A percentile compares a stretch with the other conserved stretches of the same genome.
Conservation (phyloP, 805 yeast species). For the Saturnispora serradocipensis region DNA sequence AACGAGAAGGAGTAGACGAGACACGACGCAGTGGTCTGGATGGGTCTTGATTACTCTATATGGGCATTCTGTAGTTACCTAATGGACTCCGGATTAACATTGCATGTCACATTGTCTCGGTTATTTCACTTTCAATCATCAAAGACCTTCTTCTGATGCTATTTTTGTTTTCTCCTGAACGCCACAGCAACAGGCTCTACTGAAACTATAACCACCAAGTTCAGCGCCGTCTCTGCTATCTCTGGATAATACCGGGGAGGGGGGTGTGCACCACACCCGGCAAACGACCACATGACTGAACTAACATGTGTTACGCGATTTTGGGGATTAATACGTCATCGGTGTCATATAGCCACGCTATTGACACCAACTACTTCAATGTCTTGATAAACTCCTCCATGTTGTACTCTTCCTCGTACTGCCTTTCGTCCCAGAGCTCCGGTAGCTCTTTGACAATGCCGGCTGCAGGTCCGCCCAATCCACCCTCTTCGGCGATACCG, state of each 20-base stretch:
- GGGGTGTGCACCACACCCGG: no score
- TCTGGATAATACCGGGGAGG: no score
- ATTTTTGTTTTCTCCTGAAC: neutral
- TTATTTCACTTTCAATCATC: neutral
- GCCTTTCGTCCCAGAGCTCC: constrained; percentile 93
- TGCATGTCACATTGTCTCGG: neutral
- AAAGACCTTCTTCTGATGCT: neutral
- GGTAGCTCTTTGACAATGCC: constrained; percentile 83
- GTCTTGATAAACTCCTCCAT: constrained; percentile 86
- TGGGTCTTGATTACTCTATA: no score
- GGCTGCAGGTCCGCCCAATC: constrained; percentile 76
- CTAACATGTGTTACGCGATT: no score
- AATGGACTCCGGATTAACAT: neutral
- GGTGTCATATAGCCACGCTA: no score
- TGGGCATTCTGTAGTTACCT: no score
- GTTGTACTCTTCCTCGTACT: constrained; percentile 94
- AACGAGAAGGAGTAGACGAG: neutral
- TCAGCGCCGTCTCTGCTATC: no score
- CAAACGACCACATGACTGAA: no score
- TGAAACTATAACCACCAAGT: no score
- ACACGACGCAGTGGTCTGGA: neutral
- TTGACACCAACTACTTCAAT: constrained; percentile 25
- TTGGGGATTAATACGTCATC: no score
- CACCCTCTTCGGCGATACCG: constrained; percentile 47
- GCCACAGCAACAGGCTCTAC: no score